phyloP scores from a whole-genome alignment of 371 early-diverging fungal species.

The Basidiobolus meristosporus region DNA sequence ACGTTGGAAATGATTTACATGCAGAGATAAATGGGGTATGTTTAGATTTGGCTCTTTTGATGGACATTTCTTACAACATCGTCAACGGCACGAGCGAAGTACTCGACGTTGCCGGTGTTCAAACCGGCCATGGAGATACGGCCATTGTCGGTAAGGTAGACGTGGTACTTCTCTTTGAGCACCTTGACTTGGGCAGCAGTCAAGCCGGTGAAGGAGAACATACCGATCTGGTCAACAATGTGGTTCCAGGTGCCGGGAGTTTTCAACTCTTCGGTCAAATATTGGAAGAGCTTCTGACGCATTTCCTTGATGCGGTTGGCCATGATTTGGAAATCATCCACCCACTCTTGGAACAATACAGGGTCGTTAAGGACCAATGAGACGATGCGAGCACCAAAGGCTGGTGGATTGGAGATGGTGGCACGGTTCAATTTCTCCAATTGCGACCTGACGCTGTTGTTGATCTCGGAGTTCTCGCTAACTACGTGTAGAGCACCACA shows the following conservation, averaged over 20 bases:
- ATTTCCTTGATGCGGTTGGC: slow-evolving; percentile 72
- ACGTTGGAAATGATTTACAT: too few species aligned
- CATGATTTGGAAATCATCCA: slow-evolving; percentile 57
- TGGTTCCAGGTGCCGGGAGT: slow-evolving; percentile 93
- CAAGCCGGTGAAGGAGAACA: slow-evolving; percentile 91
- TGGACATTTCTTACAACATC: slow-evolving; percentile 31
- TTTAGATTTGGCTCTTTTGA: too few species aligned
- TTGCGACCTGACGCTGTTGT: slow-evolving; percentile 51
- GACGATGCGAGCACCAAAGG: slow-evolving; percentile 81
- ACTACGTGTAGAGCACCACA: slow-evolving; percentile 71
- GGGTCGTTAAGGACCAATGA: slow-evolving; percentile 57
- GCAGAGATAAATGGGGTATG: too few species aligned
- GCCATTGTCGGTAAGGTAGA: slow-evolving; percentile 85
- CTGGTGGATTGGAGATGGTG: slow-evolving; percentile 77
- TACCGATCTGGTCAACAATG: slow-evolving; percentile 86
- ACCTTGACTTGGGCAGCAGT: slow-evolving; percentile 42
- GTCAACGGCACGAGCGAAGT: slow-evolving; percentile 64
- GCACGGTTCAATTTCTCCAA: slow-evolving; percentile 67
- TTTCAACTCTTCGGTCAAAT: slow-evolving; percentile 27
- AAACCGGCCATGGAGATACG: slow-evolving; percentile 91
- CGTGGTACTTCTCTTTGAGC: slow-evolving; percentile 67
- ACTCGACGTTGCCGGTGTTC: slow-evolving; percentile 59
- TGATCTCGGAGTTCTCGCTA: slow-evolving; percentile 18
- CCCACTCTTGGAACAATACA: slow-evolving; percentile 69
- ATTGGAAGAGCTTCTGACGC: slow-evolving; percentile 49